Base-by-base conservation (phyloP, 164 flowering plant genomes). In the Vitis riparia region DNA sequence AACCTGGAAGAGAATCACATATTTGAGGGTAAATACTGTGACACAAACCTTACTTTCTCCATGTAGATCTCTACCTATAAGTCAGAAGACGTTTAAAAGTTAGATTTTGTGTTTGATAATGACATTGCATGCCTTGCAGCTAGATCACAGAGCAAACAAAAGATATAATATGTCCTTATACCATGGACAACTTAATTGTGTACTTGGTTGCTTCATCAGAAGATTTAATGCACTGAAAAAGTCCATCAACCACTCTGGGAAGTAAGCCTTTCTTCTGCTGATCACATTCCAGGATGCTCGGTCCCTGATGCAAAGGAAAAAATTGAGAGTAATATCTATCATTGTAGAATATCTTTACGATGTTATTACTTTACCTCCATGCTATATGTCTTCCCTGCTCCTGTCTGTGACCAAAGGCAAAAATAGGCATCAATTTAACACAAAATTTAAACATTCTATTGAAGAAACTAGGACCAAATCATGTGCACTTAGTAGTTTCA, bases 341-440 rank as follows among this genome's bases (percentile, higher is more conserved):
- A 66, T 51, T 14, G 8, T 55, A 16, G 55, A 48, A 16, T 2
- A 60, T 10, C 51, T 32, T 23, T 57, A 15, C 2, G 47, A 37
- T 16, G 11, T 30, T 51, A 47, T 67, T 58, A 62, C 52, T 53
- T 80, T 67, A 90, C 97, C 98, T 93, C 98, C 91, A 93, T 90
- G 78, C 89, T 90, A 68, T 90, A 91, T 16, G 97, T 93, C 89
- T 93, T 93, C 68, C 97, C 98, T 9, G 98, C 98, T 62, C 97
- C 97, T 37, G 98, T 91, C 98, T 91, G 95, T 67, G 69, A 56
- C 17, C 51, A 66, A 70, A 59, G 10, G 61, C 64, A 68, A 1
- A 75, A 80, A 59, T 50, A 17, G 68, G 51, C 4, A 11, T 59
- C 11, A 52, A 52, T 27, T 32, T 8, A 55, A 53, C 19, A 51